phyloP scores from a whole-genome alignment of 1,284 basidiomycete genomes.

The Boletellus sp. region DNA sequence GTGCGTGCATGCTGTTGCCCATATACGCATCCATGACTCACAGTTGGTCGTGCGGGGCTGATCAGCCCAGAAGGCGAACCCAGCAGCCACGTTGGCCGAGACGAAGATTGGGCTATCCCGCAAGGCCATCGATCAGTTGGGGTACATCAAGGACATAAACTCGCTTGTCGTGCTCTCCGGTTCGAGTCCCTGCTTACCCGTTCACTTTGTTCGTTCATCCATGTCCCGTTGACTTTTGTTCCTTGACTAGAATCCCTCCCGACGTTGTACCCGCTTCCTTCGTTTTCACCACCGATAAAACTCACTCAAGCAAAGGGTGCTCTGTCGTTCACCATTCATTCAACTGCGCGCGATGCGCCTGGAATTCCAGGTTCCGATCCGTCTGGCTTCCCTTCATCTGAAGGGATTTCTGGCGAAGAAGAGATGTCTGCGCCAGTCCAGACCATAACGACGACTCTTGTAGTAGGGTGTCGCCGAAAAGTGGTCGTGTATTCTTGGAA shows the following conservation, averaged over 20 bases:
- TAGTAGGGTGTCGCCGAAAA: constrained; percentile 84
- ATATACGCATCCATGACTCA: neutral
- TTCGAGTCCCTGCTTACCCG: constrained; percentile 33
- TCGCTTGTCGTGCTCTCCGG: constrained; percentile 82
- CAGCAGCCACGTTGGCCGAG: constrained; percentile 51
- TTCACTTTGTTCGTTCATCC: neutral
- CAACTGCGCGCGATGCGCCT: constrained; percentile 46
- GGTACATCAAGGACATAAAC: constrained; percentile 78
- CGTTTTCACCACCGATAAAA: constrained; percentile 63
- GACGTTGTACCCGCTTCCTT: constrained; percentile 63
- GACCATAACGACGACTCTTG: constrained; percentile 68
- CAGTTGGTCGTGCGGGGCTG: neutral
- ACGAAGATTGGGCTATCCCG: constrained; percentile 64
- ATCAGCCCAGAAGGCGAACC: constrained; percentile 33
- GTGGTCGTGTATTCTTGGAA: constrained; percentile 86
- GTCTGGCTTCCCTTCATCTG: neutral
- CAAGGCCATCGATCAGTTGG: constrained; percentile 82
- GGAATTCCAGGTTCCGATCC: constrained; percentile 10
- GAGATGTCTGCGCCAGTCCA: constrained; percentile 40
- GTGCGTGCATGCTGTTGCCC: constrained; percentile 25
- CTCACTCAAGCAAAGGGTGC: constrained; percentile 76
- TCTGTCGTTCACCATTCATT: constrained; percentile 75
- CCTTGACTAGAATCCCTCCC: constrained; percentile 52
- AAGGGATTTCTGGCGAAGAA: constrained; percentile 32
- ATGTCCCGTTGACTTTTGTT: neutral